phyloP scores from a whole-genome alignment of 2,329 filamentous ascomycete genomes.

The Trichoderma atroviride region DNA sequence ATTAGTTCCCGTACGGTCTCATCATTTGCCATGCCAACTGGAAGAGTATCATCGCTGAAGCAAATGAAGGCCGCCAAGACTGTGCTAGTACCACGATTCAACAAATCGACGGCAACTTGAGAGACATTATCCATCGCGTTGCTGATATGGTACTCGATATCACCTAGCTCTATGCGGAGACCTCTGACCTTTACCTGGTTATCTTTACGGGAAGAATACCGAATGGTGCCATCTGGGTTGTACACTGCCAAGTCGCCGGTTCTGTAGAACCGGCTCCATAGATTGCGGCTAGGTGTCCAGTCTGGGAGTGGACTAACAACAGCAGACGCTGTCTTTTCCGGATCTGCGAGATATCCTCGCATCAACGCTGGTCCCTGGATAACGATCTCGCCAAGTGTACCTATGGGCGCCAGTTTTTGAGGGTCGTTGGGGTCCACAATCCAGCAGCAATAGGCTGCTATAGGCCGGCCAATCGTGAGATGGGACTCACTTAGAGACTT shows the following conservation, averaged over 20 bases:
- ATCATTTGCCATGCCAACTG: background rate
- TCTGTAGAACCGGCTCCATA: constrained; percentile 9
- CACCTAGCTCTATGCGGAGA: constrained; percentile 20
- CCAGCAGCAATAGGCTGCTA: constrained; percentile 23
- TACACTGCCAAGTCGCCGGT: constrained; percentile 18
- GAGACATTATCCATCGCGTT: background rate
- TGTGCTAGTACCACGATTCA: background rate
- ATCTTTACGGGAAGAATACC: constrained; percentile 15
- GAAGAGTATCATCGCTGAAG: background rate
- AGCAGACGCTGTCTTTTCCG: constrained; percentile 4
- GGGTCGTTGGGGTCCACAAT: constrained; percentile 15
- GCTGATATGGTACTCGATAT: constrained; percentile 19
- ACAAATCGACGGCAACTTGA: constrained; percentile 16
- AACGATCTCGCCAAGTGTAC: constrained; percentile 12
- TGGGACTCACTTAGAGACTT: background rate
- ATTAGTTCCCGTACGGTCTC: background rate
- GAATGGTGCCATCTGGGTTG: constrained; percentile 17
- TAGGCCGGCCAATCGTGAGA: constrained; percentile 2
- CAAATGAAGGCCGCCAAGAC: constrained; percentile 14
- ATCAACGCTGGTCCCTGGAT: constrained; percentile 10
- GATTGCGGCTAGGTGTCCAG: constrained; percentile 5
- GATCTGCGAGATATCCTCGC: constrained; percentile 2
- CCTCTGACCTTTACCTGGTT: constrained; percentile 23
- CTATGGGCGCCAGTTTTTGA: background rate
- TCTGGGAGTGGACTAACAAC: background rate